Conservation (phyloP, 129 eudicot species). For the Flaveria trinervia region DNA sequence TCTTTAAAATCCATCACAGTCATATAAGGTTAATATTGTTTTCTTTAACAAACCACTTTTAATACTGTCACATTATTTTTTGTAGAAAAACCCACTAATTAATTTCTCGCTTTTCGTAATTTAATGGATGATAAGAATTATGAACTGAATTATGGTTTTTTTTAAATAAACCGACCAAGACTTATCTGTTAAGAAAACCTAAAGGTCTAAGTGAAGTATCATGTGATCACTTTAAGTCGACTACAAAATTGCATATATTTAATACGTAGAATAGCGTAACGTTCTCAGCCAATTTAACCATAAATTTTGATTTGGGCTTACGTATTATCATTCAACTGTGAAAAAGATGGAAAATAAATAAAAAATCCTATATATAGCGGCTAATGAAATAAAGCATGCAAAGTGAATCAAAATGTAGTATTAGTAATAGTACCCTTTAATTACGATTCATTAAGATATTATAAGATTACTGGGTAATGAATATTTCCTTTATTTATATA, state of each 20-base stretch:
- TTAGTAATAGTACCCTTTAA: no score
- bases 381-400: no score
- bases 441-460: no score
- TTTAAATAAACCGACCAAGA: neutral
- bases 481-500: neutral
- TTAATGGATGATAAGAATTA: neutral
- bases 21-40: neutral
- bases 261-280: neutral
- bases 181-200: conserved; percentile 7
- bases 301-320: no score
- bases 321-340: no score
- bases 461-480: no score
- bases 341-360: no score
- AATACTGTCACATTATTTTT: neutral
- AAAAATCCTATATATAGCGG: no score
- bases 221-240: neutral
- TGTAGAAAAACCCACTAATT: no score
- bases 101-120: neutral
- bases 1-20: neutral
- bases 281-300: neutral
- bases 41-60: neutral
- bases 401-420: no score
- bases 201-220: neutral
- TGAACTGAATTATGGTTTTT: neutral
- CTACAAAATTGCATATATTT: neutral